Evolutionary conservation across 1,139 yeast genomes (phyloP), one percentile per base, ranked within the genome.

Genomic region (Suhomyces taliae): DNA sequence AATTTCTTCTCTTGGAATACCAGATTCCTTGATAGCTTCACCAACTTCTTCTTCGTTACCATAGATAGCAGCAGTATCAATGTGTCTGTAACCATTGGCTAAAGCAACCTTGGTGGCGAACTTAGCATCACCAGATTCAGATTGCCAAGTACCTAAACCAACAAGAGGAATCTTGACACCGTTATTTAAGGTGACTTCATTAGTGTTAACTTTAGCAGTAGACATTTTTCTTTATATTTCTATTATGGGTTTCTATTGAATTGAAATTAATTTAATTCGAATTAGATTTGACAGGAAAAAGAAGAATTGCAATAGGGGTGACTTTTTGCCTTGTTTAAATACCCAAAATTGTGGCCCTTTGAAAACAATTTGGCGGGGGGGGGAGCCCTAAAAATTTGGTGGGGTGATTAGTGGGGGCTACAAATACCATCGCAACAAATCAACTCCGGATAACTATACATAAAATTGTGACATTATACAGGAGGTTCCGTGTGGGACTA

Each of bases 61-160:
- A 65, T 86, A 87, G 45, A 79, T 78, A 39, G 81, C 81, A 39
- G 95, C 95, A 47, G 90, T 80, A 64, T 88, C 95, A 52, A 88
- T 85, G 68, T 87, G 96, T 55, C 83, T 78, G 67, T 87, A 87
- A 14, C 95, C 95, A 29, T 76, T 70, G 57, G 80, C 73, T 53
- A 89, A 67, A 1, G 95, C 96, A 35, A 74, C 65, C 49, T 78
- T 67, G 31, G 82, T 87, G 15, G 93, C 79, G 26, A 74, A 67
- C 59, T 81, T 79, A n/a, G 78, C 83, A 49, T 82, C 88, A 45
- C 79, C 82, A 37, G 77, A 74, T 27, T 77, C 76, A 12, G 90
- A 78, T 63, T 78, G 78, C 90, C 90, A 87, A n/a, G 95, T 87
- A 36, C 95, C 95, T 39, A 87, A 73, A 2, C 90, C 95, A 49